Base-by-base conservation (phyloP, 352 stramenopile species). In the Pythium plurisporium region DNA sequence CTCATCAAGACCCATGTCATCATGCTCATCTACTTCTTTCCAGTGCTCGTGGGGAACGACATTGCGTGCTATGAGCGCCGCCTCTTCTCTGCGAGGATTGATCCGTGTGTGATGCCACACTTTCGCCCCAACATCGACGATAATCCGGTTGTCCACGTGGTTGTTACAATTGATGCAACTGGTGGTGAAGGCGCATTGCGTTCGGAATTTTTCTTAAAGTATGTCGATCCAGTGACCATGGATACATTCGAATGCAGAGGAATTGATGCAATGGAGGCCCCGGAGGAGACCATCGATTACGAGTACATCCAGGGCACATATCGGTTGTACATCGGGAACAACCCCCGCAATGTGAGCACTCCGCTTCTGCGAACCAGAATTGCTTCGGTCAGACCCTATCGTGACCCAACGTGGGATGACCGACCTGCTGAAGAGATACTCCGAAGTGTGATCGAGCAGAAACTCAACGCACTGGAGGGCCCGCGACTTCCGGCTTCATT, bases 21-120 rank as follows among this genome's bases (percentile, higher is more conserved):
- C 37, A 72, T 69, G 14, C 69, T 94, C 30, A 68, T 86, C 11
- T 88, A 86, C 66, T 89, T 74, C 52, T 37, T 89, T 10, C 79
- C 82, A 10, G 61, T 83, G 11, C 10, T 75, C 10, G 59, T 78
- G 25, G 42, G 56, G 37, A 56, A 61, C 2, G 43, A 58, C 25
- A 64, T 79, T 26, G 61, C 53, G 17, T 90, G 80, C 29, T 83
- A 86, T 20, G 76, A 90, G 41, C 65, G 74, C 37, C 66, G 67
- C 22, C 63, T 86, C 12, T 73, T 75, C 55, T 86, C 64, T 34
- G 46, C 19, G 49, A 17, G 40, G 0, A 42, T 27, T 2, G 25
- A 51, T 8, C 51, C 27, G 14, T 89, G 79, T 10, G 62, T 66
- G 14, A 55, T 87, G 25, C 69, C 74, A 5, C 56, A 54, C 10